phyloP scores from a whole-genome alignment of 108 stramenopile genomes.

The Pseudonitzschia multiseries region DNA sequence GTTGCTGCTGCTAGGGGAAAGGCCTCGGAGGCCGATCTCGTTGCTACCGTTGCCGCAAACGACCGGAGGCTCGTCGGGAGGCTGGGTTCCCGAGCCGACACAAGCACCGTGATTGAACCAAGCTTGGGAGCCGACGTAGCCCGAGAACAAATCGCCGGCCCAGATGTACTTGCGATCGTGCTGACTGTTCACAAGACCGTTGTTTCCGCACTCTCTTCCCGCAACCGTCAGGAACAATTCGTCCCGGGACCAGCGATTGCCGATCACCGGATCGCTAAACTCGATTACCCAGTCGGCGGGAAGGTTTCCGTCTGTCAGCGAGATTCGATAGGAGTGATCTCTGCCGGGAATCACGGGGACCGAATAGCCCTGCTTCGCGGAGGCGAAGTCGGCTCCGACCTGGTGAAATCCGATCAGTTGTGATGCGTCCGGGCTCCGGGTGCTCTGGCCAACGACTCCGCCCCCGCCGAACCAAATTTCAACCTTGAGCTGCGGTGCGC shows the following conservation, averaged over 20 bases:
- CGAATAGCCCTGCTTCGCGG: constrained; percentile 49
- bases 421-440: constrained; percentile 3
- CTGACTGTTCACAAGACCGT: constrained; percentile 49
- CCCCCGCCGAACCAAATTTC: constrained; percentile 43
- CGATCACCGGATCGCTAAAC: constrained; percentile 58
- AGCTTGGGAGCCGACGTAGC: constrained; percentile 13
- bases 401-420: constrained; percentile 49
- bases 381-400: constrained; percentile 17
- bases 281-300: constrained; percentile 60
- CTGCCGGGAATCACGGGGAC: constrained; percentile 42
- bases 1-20: neutral
- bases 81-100: constrained; percentile 25
- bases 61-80: neutral
- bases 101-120: constrained; percentile 49
- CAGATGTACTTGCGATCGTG: constrained; percentile 60
- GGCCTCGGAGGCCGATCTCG: neutral
- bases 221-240: constrained; percentile 39
- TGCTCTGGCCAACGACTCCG: constrained; percentile 10
- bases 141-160: constrained; percentile 38
- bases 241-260: constrained; percentile 51
- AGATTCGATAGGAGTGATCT: constrained; percentile 44
- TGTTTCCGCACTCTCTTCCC: constrained; percentile 39
- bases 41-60: neutral
- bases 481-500: constrained; percentile 40
- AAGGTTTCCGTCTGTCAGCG: constrained; percentile 40